Conservation (phyloP, 2,329 filamentous ascomycete genomes). For the Lithohypha guttulata region DNA sequence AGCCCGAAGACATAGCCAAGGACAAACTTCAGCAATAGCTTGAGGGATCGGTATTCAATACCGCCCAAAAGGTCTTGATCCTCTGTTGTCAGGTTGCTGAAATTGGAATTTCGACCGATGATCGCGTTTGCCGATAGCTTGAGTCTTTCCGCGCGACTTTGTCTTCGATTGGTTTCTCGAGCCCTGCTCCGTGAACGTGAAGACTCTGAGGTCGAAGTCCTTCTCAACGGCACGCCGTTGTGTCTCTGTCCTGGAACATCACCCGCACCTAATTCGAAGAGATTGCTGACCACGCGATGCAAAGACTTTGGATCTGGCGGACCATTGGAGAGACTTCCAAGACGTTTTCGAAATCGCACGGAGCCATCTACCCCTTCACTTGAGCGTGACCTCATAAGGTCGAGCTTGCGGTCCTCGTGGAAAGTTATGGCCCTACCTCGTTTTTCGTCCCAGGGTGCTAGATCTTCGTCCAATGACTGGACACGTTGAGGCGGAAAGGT, state of each 20-base stretch:
- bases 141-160: slow-evolving; percentile 30
- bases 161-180: slow-evolving; percentile 14
- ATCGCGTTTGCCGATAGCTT: slow-evolving; percentile 35
- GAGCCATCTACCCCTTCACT: too few relatives aligned
- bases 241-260: too few relatives aligned
- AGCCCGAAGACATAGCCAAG: slow-evolving; percentile 39
- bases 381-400: too few relatives aligned
- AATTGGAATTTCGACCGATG: slow-evolving; percentile 38
- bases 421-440: too few relatives aligned
- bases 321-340: too few relatives aligned
- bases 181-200: background rate
- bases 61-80: slow-evolving; percentile 34
- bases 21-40: slow-evolving; percentile 28
- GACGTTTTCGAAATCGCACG: too few relatives aligned
- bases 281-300: slow-evolving; percentile 22
- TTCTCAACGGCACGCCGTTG: too few relatives aligned
- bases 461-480: too few relatives aligned
- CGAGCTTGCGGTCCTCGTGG: too few relatives aligned
- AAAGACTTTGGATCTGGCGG: background rate
- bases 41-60: slow-evolving; percentile 34
- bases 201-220: too few relatives aligned
- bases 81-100: slow-evolving; percentile 34
- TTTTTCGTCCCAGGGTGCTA: background rate
- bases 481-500: background rate
- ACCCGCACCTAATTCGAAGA: slow-evolving; percentile 27